Evolutionary conservation across 345 rosid genomes (phyloP).

Genomic region (Brassica nigra): DNA sequence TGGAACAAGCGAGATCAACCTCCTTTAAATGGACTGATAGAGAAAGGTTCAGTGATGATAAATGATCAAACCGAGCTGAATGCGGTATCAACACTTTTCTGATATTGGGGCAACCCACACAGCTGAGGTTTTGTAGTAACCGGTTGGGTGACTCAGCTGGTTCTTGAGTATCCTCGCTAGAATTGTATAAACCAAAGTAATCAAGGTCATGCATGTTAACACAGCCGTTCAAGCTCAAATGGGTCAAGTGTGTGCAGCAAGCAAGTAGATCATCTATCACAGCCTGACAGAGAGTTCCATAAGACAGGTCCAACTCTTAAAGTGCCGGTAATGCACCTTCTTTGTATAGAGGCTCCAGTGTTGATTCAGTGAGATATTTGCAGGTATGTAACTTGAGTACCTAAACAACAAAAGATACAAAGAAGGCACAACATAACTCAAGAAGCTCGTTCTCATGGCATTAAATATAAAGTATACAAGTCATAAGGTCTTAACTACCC

Average conservation of each 20-base stretch:
- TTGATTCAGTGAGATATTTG: conserved; percentile 79
- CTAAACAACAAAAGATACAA: conserved; percentile 39
- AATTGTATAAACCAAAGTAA: conserved; percentile 35
- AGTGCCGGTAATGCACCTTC: conserved; percentile 75
- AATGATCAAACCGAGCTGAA: conserved; percentile 66
- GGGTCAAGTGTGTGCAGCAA: conserved; percentile 86
- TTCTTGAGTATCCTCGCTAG: conserved; percentile 38
- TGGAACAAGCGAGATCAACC: conserved; percentile 75
- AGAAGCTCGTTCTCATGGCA: background rate
- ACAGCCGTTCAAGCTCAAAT: conserved; percentile 89
- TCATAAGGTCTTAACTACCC: conserved; percentile 52
- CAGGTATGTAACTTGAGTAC: conserved; percentile 92
- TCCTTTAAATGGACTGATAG: conserved; percentile 81
- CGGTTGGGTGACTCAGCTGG: conserved; percentile 55
- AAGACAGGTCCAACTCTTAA: conserved; percentile 87
- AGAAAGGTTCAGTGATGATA: conserved; percentile 82
- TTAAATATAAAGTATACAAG: background rate
- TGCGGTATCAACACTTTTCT: conserved; percentile 83
- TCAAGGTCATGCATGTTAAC: conserved; percentile 89
- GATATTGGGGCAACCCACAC: conserved; percentile 90
- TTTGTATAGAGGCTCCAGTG: conserved; percentile 92
- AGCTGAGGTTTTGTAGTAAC: conserved; percentile 85
- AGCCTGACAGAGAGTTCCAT: conserved; percentile 86
- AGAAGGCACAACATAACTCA: background rate
- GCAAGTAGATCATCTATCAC: conserved; percentile 96